Evolutionary conservation across 306 rosid genomes (phyloP), one percentile per base, ranked within the genome.

Genomic region (Quercus dentata): DNA sequence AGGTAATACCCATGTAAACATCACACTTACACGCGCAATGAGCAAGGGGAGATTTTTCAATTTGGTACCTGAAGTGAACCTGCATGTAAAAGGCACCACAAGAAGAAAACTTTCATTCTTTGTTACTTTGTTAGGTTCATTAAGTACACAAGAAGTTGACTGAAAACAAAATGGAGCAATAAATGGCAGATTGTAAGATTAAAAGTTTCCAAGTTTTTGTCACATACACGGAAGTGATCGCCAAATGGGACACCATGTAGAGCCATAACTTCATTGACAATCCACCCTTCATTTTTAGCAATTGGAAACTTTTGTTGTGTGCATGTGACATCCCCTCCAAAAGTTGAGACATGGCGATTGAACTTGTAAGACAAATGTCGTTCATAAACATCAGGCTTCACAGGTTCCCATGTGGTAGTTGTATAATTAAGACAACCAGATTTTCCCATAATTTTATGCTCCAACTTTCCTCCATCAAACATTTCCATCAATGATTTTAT

Each of bases 401-500:
- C 80, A 64, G 56, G 77, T 71, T 92, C 92, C 97, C 98, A 92
- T 1, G 82, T 3, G n/a, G 91, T 87, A 1, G 93, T 78, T 70
- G 80, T 69, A 80, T 92, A 88, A 84, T 91, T 70, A 30, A 89
- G 81, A 69, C 97, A 88, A 51, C 94, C 92, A 5, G 86, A 87
- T 86, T 87, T 83, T 64, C 74, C 90, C 97, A 91, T 92, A 33
- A 86, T 86, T 28, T 75, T 89, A 13, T 87, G 92, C 80, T 91
- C 97, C 77, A 94, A 51, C 83, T 80, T 82, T 80, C 93, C 97
- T 78, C 97, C 97, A 20, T 79, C 81, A 56, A 94, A 90, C 30
- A 92, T 68, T 78, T 79, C 91, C 93, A 91, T 89, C 85, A 87
- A 25, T 9, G 83, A 82, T 31, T 44, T 81, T 85, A 86, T 79